Evolutionary conservation across 2,329 filamentous ascomycete species (phyloP), one percentile per base, ranked within the genome.

Genomic region (Penicillium sp.): DNA sequence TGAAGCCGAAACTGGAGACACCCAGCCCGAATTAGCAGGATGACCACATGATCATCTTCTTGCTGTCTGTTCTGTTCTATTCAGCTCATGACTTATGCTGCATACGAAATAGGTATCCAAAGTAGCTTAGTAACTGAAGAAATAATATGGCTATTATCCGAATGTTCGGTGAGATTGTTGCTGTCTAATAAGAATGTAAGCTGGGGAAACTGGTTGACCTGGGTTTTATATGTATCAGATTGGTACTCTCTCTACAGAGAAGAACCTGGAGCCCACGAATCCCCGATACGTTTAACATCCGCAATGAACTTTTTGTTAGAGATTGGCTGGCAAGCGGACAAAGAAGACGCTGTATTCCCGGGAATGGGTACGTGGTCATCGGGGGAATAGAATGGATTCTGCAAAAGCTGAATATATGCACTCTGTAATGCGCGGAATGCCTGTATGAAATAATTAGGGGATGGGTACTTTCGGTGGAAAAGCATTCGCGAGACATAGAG

Each of bases 341-440:
- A 69, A 39, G 74, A 65, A 41, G 77, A 52, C 40, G 53, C 70
- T 35, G 74, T 73, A 45, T 76, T 75, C 47, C 79, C 78, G 45
- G 73, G 71, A 35, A 77, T 82, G 46, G 88, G 88, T 59, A 82
- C 82, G 48, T 92, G 86, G 65, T 93, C 89, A 69, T 97, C 91
- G 10, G 93, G 93, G 45, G 88, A 86, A 73, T 92, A 97, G 75
- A 99, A 99, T 0, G 93, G 93, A 68, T 99, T 97, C 74, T 96
- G 88, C 62, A 97, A 77, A 49, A 99, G 78, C 58, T 85, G 80
- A 55, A 97, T 89, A 67, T 97, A 99, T 31, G 93, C 91, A n/a
- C 83, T 87, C 76, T 97, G 94, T 75, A 99, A 84, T 29, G 92
- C 91, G 69, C 88, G 85, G 69, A 99, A 99, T 27, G 94, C 85